phyloP scores from a whole-genome alignment of 768 basidiomycete species.

The Coprinopsis sp. region DNA sequence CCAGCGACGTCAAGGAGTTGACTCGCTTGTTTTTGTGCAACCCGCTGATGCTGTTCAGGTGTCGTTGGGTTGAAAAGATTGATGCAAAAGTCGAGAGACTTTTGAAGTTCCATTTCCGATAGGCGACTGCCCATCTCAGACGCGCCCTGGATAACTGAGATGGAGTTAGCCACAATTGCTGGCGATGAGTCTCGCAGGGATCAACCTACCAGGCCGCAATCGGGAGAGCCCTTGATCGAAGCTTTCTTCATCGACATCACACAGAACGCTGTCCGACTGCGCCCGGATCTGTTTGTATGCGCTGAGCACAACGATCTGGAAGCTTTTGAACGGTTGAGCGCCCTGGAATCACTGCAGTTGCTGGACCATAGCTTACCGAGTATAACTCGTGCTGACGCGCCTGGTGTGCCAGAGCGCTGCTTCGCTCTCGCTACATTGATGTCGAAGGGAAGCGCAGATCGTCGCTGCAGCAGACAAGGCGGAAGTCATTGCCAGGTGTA shows the following conservation, averaged over 20 bases:
- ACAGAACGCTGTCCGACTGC: slow-evolving; percentile 50
- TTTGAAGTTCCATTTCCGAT: slow-evolving; percentile 70
- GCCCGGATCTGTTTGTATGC: slow-evolving; percentile 70
- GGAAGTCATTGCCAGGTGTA: slow-evolving; percentile 63
- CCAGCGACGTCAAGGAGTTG: slow-evolving; percentile 50
- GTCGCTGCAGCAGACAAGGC: slow-evolving; percentile 54
- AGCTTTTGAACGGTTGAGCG: slow-evolving; percentile 30
- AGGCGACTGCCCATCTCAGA: slow-evolving; percentile 70
- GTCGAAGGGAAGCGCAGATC: slow-evolving; percentile 51
- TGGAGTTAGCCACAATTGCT: neutral
- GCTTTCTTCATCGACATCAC: slow-evolving; percentile 63
- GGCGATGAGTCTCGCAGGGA: neutral
- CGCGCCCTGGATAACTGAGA: slow-evolving; percentile 72
- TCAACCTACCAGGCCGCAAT: slow-evolving; percentile 50
- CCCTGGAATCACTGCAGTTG: neutral
- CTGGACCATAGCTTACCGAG: slow-evolving; percentile 33
- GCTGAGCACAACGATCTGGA: slow-evolving; percentile 66
- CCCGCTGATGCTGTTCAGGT: slow-evolving; percentile 51
- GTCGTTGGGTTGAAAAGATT: slow-evolving; percentile 67
- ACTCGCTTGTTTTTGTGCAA: slow-evolving; percentile 26
- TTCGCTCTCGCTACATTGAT: slow-evolving; percentile 40
- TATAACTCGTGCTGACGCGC: slow-evolving; percentile 54
- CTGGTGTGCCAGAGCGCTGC: slow-evolving; percentile 53
- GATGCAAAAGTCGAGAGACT: slow-evolving; percentile 73
- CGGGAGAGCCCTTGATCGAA: slow-evolving; percentile 65